These are phyloP conservation scores for Ogataea glucozyma DNA, from an alignment of 805 yeast species.

Conservation along the genomic window DNA sequence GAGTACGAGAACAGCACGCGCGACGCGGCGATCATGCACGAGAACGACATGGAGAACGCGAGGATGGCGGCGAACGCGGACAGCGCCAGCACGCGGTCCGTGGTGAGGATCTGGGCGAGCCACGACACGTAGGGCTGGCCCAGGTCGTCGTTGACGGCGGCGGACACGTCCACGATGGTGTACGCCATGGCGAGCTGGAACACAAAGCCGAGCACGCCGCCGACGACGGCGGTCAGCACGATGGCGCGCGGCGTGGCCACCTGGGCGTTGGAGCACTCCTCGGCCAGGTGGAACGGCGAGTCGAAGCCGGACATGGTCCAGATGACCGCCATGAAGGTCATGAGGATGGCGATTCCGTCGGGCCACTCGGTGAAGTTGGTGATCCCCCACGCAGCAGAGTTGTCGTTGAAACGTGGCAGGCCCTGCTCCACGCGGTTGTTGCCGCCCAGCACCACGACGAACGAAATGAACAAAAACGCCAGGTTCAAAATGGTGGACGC, in stretches of 20 bases:
- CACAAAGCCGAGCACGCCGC: constrained; percentile 57
- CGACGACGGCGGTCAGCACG: constrained; percentile 52
- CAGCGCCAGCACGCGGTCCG: constrained; percentile 42
- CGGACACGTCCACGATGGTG: constrained; percentile 51
- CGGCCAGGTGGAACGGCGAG: constrained; percentile 70
- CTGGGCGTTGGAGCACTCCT: constrained; percentile 64
- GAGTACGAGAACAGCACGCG: constrained; percentile 66
- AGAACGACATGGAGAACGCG: constrained; percentile 49
- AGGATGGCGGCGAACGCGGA: constrained; percentile 44
- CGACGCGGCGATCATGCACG: constrained; percentile 62
- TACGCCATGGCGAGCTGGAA: constrained; percentile 62
- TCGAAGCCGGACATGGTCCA: constrained; percentile 77
- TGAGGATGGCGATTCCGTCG: constrained; percentile 54
- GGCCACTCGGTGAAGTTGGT: constrained; percentile 61
- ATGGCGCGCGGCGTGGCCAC: constrained; percentile 68
- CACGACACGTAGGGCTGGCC: constrained; percentile 63
- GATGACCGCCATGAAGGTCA: constrained; percentile 57
- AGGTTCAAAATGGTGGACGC: constrained; percentile 51
- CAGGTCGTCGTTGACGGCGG: constrained; percentile 47
- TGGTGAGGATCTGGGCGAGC: constrained; percentile 48
- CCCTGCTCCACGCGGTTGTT: constrained; percentile 40
- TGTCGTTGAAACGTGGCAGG: constrained; percentile 48
- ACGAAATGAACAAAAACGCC: constrained; percentile 49
- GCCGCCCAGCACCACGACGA: constrained; percentile 53
- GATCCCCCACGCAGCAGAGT: constrained; percentile 51